These are phyloP conservation scores for Exserohilum turcica DNA, from an alignment of 2,329 filamentous ascomycete species.

Conservation along the genomic window DNA sequence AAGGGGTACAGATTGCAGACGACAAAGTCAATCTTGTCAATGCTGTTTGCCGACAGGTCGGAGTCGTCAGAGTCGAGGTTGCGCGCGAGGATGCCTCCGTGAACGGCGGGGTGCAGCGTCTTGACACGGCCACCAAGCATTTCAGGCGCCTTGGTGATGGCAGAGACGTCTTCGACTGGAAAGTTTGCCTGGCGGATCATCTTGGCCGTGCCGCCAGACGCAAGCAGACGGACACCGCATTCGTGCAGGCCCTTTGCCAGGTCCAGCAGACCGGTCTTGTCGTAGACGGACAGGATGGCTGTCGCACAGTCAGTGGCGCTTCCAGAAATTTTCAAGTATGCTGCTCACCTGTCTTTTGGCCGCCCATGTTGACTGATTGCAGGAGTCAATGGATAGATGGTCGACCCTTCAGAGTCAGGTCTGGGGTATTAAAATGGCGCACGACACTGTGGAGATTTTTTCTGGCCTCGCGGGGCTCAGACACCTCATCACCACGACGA, in stretches of 20 bases:
- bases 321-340: not conserved
- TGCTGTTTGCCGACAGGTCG: slow-evolving; percentile 68
- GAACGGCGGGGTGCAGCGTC: slow-evolving; percentile 92
- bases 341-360: slow-evolving; percentile 46
- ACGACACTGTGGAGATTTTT: slow-evolving; percentile 27
- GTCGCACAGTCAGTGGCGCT: slow-evolving; percentile 2
- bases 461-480: slow-evolving; percentile 16
- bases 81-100: slow-evolving; percentile 84
- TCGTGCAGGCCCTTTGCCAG: slow-evolving; percentile 47
- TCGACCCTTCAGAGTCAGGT: slow-evolving; percentile 13
- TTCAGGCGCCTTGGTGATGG: slow-evolving; percentile 92
- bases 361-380: slow-evolving; percentile 35
- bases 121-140: slow-evolving; percentile 94
- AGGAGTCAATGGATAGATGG: slow-evolving; percentile 22
- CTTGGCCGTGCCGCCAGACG: slow-evolving; percentile 92
- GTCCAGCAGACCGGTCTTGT: slow-evolving; percentile 76
- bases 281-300: slow-evolving; percentile 96
- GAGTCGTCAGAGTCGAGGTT: slow-evolving; percentile 95
- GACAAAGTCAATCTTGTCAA: slow-evolving; percentile 51
- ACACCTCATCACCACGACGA: too few relatives aligned
- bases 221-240: slow-evolving; percentile 66
- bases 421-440: slow-evolving; percentile 27
- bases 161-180: slow-evolving; percentile 95
- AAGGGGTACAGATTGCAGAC: slow-evolving; percentile 99
- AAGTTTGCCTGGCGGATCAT: slow-evolving; percentile 97